A percentile compares a stretch with the other conserved stretches of the same genome.
Conservation (phyloP, 106 monocot genomes). For the Acanthochlamys bracteata region DNA sequence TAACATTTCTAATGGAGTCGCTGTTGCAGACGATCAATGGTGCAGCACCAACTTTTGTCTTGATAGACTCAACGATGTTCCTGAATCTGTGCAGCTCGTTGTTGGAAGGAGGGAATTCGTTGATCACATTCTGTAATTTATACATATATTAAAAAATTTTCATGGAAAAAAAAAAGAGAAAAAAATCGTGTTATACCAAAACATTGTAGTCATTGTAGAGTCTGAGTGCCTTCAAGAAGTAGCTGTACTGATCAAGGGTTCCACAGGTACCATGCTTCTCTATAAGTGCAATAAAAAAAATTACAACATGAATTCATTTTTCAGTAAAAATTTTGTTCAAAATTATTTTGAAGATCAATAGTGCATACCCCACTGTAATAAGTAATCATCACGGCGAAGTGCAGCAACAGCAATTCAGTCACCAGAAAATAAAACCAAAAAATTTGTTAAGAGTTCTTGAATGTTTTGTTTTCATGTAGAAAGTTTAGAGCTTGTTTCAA, state of each 20-base stretch:
- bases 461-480: too few relatives aligned
- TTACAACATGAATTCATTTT: not conserved
- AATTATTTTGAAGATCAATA: not conserved
- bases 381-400: not conserved
- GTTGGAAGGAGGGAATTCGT: not conserved
- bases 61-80: not conserved
- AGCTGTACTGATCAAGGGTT: not conserved
- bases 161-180: too few relatives aligned
- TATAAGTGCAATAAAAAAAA: not conserved
- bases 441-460: too few relatives aligned
- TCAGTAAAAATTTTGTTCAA: not conserved
- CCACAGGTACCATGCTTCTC: conserved; percentile 3
- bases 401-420: not conserved
- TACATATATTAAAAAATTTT: too few relatives aligned
- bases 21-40: not conserved
- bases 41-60: not conserved
- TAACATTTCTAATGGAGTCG: not conserved
- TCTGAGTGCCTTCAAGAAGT: not conserved
- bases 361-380: not conserved
- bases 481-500: too few relatives aligned
- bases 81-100: not conserved
- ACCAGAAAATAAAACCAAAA: not conserved
- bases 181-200: too few relatives aligned
- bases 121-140: not conserved
- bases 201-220: not conserved